Evolutionary conservation across 768 basidiomycete genomes (phyloP), one percentile per base, ranked within the genome.

Genomic region (Tulasnella sp.): DNA sequence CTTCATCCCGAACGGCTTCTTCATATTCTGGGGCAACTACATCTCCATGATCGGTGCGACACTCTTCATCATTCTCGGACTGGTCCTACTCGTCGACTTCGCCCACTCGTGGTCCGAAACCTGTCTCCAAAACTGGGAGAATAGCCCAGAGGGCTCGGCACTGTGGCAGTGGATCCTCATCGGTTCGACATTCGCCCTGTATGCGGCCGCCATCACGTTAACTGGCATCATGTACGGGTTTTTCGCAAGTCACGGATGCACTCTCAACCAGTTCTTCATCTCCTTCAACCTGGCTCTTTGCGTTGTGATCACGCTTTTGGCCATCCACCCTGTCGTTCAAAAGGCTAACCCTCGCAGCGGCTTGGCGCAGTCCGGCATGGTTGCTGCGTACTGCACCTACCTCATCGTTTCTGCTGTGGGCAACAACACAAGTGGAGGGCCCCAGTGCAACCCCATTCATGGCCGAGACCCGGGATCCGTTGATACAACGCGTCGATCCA

Each of bases 61-160:
- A 5, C 68, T 92, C 59, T 99, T 99, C 74, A 97, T 99, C 67
- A 82, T 98, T 32, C 84, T 99, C 62, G 96, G 96, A 45, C 83
- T 99, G 27, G 89, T 99, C 57, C 83, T 99, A 41, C 82, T 99
- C 57, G 86, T 99, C 69, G 96, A 99, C 73, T 98, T 98, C 65
- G 96, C 96, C 2, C 96, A 99, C 67, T 86, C 89, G 4, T 98
- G 93, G 93, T 90, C 91, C 14, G 96, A 99, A 70, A 93, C 82
- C 5, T 98, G 94, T 68, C 77, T 97, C 51, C 84, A 94, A 62
- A 90, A 91, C 54, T 97, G 91, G 93, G 94, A 97, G 68, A 80
- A 81, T 58, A 81, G 80, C 2, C 70, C 73, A 29, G 64, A 66
- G 27, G 77, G 80, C 42, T 93, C 91, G 8, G 86, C 84, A 62